Percentiles rank a stretch among this genome's conserved stretches.
Conservation (phyloP, 2,329 filamentous ascomycete genomes). For the Monosporascus ibericus region DNA sequence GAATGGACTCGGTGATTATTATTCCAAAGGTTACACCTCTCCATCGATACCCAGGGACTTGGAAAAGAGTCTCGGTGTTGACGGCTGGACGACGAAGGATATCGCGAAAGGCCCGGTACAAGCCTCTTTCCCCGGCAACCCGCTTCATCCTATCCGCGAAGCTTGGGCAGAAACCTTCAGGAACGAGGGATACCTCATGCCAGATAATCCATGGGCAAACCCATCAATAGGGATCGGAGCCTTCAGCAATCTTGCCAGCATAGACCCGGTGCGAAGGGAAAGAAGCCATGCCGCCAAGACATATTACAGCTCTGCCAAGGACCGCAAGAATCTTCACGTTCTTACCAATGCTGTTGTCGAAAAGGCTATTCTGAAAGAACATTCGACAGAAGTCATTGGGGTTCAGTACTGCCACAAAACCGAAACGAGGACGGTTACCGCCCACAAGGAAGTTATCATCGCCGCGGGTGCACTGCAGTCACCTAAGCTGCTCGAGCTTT, state of each 20-base stretch:
- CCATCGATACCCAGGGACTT: background rate
- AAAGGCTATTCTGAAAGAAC: conserved; percentile 1
- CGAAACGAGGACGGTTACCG: background rate
- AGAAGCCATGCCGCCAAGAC: background rate
- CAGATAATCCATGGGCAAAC: background rate
- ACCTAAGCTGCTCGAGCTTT: conserved; percentile 31
- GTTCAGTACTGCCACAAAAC: conserved; percentile 7
- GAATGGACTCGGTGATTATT: conserved; percentile 1
- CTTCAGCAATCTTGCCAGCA: background rate
- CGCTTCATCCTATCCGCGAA: conserved; percentile 1
- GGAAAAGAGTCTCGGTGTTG: background rate
- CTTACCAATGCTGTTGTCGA: conserved; percentile 1
- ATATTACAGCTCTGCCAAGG: conserved; percentile 1
- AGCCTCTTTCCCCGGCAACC: background rate
- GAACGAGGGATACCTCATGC: background rate
- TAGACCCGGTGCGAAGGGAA: background rate
- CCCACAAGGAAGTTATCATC: conserved; percentile 16
- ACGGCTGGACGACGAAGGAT: background rate
- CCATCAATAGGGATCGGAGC: background rate
- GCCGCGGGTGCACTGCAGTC: conserved; percentile 12
- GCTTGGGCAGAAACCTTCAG: conserved; percentile 1
- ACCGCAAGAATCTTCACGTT: conserved; percentile 1
- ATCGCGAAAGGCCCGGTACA: conserved; percentile 2
- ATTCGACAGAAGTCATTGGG: background rate
- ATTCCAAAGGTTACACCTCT: background rate